phyloP scores from a whole-genome alignment of 1,284 basidiomycete species.

The Cryptococcus depauperatus region DNA sequence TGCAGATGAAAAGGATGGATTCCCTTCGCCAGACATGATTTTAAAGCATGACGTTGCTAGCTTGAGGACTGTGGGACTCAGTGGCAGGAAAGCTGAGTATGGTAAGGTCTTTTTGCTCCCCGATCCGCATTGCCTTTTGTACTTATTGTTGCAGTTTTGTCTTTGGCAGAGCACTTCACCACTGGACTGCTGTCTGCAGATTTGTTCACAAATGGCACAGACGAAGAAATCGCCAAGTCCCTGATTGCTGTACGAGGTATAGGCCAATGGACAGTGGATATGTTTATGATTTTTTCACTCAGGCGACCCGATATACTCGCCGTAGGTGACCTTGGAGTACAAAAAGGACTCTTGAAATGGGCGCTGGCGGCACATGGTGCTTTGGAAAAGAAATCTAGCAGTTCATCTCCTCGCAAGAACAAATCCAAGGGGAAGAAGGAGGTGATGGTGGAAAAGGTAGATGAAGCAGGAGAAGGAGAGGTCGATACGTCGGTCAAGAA shows the following conservation, averaged over 20 bases:
- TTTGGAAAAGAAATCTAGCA: slow-evolving; percentile 16
- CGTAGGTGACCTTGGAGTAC: slow-evolving; percentile 72
- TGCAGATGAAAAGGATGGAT: slow-evolving; percentile 39
- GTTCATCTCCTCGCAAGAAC: slow-evolving; percentile 48
- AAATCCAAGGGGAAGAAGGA: slow-evolving; percentile 34
- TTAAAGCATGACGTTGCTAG: slow-evolving; percentile 52
- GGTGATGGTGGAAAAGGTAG: slow-evolving; percentile 10
- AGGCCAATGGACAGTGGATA: slow-evolving; percentile 61
- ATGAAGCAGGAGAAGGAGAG: slow-evolving; percentile 23
- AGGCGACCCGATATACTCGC: slow-evolving; percentile 73
- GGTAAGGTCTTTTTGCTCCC: no score
- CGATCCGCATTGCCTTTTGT: no score
- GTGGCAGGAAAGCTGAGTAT: slow-evolving; percentile 75
- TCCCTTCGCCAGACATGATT: slow-evolving; percentile 65
- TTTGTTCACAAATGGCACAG: slow-evolving; percentile 60
- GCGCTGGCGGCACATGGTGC: slow-evolving; percentile 56
- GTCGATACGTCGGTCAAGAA: slow-evolving; percentile 10
- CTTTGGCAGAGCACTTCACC: slow-evolving; percentile 65
- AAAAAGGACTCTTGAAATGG: slow-evolving; percentile 69
- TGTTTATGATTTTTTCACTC: slow-evolving; percentile 83
- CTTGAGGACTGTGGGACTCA: slow-evolving; percentile 64
- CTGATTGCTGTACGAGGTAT: slow-evolving; percentile 72
- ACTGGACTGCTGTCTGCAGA: slow-evolving; percentile 66
- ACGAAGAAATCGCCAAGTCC: slow-evolving; percentile 65
- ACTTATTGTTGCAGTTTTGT: slow-evolving; percentile 58